Evolutionary conservation across 345 rosid genomes (phyloP).

Genomic region (Fremontodendron californicum): DNA sequence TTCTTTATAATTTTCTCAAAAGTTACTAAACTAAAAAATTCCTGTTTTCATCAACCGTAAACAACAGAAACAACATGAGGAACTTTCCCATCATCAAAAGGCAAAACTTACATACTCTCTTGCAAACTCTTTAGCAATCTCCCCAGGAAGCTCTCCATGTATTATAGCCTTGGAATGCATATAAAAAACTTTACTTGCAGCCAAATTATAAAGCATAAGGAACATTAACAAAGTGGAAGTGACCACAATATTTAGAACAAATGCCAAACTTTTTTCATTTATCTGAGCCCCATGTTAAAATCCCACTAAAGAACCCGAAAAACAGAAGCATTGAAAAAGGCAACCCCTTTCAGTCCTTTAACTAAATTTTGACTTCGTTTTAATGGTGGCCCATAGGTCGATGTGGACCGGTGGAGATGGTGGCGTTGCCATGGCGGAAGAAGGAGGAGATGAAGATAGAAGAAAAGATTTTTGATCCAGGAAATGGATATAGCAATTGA

Average conservation of each 20-base stretch:
- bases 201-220: slow-evolving; percentile 36
- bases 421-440: slow-evolving; percentile 25
- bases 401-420: slow-evolving; percentile 17
- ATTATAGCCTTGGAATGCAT: slow-evolving; percentile 62
- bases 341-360: slow-evolving; percentile 45
- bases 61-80: slow-evolving; percentile 55
- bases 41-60: slow-evolving; percentile 16
- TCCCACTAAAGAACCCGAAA: slow-evolving; percentile 22
- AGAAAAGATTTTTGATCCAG: background rate
- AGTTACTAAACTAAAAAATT: background rate
- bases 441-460: background rate
- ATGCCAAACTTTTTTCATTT: slow-evolving; percentile 42
- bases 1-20: no score
- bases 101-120: slow-evolving; percentile 66
- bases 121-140: slow-evolving; percentile 68
- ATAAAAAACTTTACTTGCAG: slow-evolving; percentile 56
- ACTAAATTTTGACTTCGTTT: slow-evolving; percentile 50
- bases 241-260: slow-evolving; percentile 44
- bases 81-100: slow-evolving; percentile 66
- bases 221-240: slow-evolving; percentile 33
- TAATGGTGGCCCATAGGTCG: slow-evolving; percentile 42
- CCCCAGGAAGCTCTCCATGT: no score
- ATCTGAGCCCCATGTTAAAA: slow-evolving; percentile 28
- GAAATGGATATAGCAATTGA: background rate
- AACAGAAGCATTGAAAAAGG: slow-evolving; percentile 32